Evolutionary conservation across 106 monocot genomes (phyloP), one percentile per base, ranked within the genome.

Genomic region (Dactylorhiza incarnata): DNA sequence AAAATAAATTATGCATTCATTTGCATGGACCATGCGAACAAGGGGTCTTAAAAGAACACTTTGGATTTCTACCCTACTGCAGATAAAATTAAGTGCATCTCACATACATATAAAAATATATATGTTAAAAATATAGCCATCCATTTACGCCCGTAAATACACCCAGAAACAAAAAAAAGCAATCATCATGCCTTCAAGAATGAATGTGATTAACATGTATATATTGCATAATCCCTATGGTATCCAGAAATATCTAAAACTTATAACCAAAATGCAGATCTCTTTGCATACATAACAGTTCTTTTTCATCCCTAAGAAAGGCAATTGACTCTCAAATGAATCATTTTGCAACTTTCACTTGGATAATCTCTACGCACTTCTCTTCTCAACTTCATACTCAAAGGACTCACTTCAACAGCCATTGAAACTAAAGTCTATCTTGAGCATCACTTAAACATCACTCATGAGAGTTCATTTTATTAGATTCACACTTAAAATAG

Each of bases 361-460:
- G 29, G 13, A 26, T 11, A 26, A 26, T 12, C 65, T 29, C 65
- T 65, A 37, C 3, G 65, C 65, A 4, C 24, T 65, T 26, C 29
- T 65, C 65, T 65, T 65, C 65, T 12, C 3, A 20, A 65, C 0
- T 65, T 29, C 65, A 65, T 5, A 65, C 22, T 63, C 25, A 63
- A 63, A 63, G 22, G 25, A 25, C 25, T 63, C 25, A 20, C 14
- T 24, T 63, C 63, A 63, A 24, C 63, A 63, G 5, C 11, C 19
- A 65, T 65, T 29, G 29, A 65, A 65, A 65, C 13, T 65, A 65
- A 65, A 26, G 29, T 24, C 12, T 13, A 65, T 29, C 29, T 26
- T 37, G 25, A 12, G 29, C 65, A 65, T 29, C 65, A 65, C 65
- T 65, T 65, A 65, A 65, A 29, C 65, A 12, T 65, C 26, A 65